Evolutionary conservation across 768 basidiomycete genomes (phyloP).

Genomic region (Kockovaella imperatae): DNA sequence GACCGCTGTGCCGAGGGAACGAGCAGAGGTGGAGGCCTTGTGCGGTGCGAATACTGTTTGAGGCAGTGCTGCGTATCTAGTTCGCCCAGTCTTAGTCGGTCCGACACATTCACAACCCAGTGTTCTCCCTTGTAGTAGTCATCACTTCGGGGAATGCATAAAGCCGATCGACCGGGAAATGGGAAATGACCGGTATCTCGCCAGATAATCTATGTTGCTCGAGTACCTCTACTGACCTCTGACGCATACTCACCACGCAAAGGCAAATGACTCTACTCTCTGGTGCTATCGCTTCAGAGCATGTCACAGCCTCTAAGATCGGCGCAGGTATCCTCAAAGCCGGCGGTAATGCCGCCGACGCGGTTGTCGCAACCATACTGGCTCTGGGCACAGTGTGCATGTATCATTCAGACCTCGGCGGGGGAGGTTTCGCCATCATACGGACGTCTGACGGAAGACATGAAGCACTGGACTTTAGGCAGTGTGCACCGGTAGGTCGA

Average conservation of each 20-base stretch:
- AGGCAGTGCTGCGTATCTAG: too few species aligned
- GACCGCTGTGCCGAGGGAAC: constrained; percentile 74
- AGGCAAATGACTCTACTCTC: too few species aligned
- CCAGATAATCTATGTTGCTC: too few species aligned
- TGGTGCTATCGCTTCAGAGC: constrained; percentile 9
- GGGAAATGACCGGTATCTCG: too few species aligned
- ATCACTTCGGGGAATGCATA: too few species aligned
- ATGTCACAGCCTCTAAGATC: not conserved
- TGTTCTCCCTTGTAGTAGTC: too few species aligned
- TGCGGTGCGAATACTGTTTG: constrained; percentile 65
- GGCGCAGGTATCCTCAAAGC: constrained; percentile 1
- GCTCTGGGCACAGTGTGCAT: not conserved
- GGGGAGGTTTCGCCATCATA: constrained; percentile 8
- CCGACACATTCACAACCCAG: too few species aligned
- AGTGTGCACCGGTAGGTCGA: constrained; percentile 31
- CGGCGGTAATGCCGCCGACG: constrained; percentile 10
- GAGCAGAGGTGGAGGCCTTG: constrained; percentile 70
- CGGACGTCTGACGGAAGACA: not conserved
- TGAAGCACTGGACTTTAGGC: constrained; percentile 17
- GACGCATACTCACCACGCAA: too few species aligned
- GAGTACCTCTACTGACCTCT: too few species aligned
- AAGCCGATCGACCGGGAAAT: too few species aligned
- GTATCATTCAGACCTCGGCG: constrained; percentile 6
- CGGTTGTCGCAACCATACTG: constrained; percentile 9
- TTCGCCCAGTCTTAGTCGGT: too few species aligned